Conservation (phyloP, 2,329 filamentous ascomycete genomes). For the Mycosphaerella sp. region DNA sequence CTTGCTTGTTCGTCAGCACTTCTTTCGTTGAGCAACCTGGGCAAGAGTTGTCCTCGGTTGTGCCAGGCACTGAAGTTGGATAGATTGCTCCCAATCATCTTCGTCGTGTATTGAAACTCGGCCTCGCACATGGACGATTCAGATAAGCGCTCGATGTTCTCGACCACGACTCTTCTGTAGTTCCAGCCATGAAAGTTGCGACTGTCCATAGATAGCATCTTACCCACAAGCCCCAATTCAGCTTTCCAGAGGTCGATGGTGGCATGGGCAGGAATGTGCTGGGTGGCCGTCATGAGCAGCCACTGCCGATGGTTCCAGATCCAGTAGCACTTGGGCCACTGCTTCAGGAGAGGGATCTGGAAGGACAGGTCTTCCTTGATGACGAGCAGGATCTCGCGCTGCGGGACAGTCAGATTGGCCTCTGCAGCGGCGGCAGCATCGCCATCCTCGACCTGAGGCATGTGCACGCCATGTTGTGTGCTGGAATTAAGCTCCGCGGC, state of each 20-base stretch:
- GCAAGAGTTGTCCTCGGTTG: slow-evolving; percentile 76
- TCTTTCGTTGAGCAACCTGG: slow-evolving; percentile 66
- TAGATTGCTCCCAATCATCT: slow-evolving; percentile 76
- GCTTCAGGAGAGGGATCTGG: slow-evolving; percentile 73
- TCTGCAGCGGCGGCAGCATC: slow-evolving; percentile 26
- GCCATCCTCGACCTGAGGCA: slow-evolving; percentile 17
- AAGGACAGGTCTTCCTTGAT: slow-evolving; percentile 73
- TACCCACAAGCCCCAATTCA: slow-evolving; percentile 74
- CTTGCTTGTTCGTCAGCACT: slow-evolving; percentile 58
- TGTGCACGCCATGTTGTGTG: neutral
- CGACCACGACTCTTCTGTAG: slow-evolving; percentile 74
- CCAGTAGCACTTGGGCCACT: slow-evolving; percentile 97
- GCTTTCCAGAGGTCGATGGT: slow-evolving; percentile 71
- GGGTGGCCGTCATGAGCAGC: slow-evolving; percentile 67
- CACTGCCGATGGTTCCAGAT: slow-evolving; percentile 96
- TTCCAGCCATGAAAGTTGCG: slow-evolving; percentile 97
- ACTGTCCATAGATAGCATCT: slow-evolving; percentile 80
- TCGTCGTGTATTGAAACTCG: slow-evolving; percentile 86
- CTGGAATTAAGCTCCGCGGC: slow-evolving; percentile 39
- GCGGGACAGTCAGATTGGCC: slow-evolving; percentile 27
- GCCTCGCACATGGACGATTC: slow-evolving; percentile 56
- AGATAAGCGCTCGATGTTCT: slow-evolving; percentile 60
- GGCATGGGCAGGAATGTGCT: slow-evolving; percentile 50
- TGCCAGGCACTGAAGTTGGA: slow-evolving; percentile 99
- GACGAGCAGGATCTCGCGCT: slow-evolving; percentile 43